Evolutionary conservation across 2,329 filamentous ascomycete genomes (phyloP).

Genomic region (Pseudogymnoascus sp.): DNA sequence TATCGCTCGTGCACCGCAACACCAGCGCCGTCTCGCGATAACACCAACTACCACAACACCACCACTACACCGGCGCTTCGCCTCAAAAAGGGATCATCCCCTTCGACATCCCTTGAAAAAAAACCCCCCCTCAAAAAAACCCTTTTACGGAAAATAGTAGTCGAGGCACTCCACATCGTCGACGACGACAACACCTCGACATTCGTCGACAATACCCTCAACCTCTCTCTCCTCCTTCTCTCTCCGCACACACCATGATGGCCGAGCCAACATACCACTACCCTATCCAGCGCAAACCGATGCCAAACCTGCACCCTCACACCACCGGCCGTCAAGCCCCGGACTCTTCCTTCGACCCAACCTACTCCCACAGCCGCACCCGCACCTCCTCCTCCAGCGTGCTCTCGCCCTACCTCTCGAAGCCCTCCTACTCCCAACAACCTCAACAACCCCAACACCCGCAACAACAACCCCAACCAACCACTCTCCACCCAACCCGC

Average conservation of each 20-base stretch:
- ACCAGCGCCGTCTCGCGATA: not conserved
- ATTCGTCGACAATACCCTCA: not conserved
- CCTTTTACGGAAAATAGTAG: not conserved
- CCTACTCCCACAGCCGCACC: constrained; percentile 28
- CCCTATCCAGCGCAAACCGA: constrained; percentile 8
- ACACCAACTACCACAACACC: not conserved
- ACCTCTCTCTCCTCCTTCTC: not conserved
- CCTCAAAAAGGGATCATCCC: not conserved
- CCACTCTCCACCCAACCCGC: no score
- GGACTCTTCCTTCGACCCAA: constrained; percentile 13
- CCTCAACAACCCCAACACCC: constrained; percentile 24
- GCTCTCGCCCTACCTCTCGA: constrained; percentile 27
- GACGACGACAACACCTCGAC: not conserved
- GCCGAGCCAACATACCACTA: not conserved
- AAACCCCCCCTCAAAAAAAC: not conserved
- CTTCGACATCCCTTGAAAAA: not conserved
- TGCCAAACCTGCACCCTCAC: not conserved
- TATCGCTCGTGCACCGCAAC: not conserved
- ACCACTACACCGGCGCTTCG: not conserved
- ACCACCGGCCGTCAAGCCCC: constrained; percentile 21
- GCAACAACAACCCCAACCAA: no score
- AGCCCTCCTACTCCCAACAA: constrained; percentile 16
- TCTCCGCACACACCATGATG: not conserved
- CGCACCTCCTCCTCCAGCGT: constrained; percentile 33
- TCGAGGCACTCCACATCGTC: not conserved